These are phyloP conservation scores for Cryptosporidium sp. DNA, from an alignment of 169 alveolate species.

Conservation along the genomic window DNA sequence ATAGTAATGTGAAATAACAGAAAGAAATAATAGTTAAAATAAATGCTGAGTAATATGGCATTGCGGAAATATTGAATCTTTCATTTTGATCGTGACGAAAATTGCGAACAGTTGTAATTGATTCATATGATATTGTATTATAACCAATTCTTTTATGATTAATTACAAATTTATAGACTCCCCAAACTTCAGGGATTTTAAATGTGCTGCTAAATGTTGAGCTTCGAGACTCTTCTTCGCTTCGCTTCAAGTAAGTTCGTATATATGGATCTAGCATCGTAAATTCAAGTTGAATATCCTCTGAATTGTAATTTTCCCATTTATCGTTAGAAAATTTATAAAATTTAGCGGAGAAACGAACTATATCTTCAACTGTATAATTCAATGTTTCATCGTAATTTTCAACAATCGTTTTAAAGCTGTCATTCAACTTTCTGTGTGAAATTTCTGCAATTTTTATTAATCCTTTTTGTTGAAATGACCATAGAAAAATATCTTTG, in stretches of 20 bases:
- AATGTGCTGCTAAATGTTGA: conserved; percentile 38
- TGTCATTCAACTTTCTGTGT: conserved; percentile 5
- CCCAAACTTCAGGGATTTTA: conserved; percentile 64
- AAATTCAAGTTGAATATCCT: conserved; percentile 68
- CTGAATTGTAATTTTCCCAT: conserved; percentile 26
- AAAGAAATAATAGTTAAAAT: conserved; percentile 23
- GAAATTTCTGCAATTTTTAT: conserved; percentile 22
- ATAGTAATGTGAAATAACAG: conserved; percentile 21
- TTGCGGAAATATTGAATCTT: conserved; percentile 50
- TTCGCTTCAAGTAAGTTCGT: conserved; percentile 25
- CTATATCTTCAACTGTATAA: conserved; percentile 60
- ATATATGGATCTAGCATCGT: conserved; percentile 70
- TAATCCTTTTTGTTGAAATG: conserved; percentile 63
- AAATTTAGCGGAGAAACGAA: conserved; percentile 50
- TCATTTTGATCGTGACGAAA: conserved; percentile 70
- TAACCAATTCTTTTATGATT: conserved; percentile 55
- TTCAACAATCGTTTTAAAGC: not conserved
- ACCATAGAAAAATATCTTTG: conserved; percentile 34
- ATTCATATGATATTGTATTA: conserved; percentile 47
- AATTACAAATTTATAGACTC: conserved; percentile 65
- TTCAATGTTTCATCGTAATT: conserved; percentile 28
- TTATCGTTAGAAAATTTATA: conserved; percentile 31
- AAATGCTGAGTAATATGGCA: conserved; percentile 55
- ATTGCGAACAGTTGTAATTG: conserved; percentile 45
- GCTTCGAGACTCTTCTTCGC: not conserved